Evolutionary conservation across 2,329 filamentous ascomycete genomes (phyloP).

Genomic region (Coniella lustricola): DNA sequence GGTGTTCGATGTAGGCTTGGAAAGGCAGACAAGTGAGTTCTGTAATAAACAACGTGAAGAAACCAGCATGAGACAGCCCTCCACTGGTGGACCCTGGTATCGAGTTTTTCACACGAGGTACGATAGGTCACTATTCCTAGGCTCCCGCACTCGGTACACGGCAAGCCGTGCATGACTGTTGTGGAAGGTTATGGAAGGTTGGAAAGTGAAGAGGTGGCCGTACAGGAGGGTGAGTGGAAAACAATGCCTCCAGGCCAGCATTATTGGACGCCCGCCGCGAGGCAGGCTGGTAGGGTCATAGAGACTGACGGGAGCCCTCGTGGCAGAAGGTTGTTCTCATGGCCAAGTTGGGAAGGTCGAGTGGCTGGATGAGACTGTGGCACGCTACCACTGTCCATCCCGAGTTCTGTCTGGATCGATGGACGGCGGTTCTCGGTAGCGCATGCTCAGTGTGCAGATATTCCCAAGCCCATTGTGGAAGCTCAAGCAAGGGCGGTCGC

Average conservation of each 20-base stretch:
- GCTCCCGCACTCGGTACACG: not conserved
- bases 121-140: not conserved
- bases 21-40: no score
- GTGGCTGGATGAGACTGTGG: not conserved
- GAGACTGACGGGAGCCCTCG: no score
- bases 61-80: no score
- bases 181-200: not conserved
- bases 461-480: slow-evolving; percentile 2
- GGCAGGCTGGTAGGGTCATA: not conserved
- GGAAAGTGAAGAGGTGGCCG: not conserved
- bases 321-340: not conserved
- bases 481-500: not conserved
- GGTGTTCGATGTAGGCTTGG: no score
- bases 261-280: not conserved
- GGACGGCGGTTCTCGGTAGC: not conserved
- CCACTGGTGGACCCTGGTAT: not conserved
- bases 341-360: slow-evolving; percentile 3
- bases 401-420: not conserved
- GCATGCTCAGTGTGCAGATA: not conserved
- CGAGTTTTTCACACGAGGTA: not conserved
- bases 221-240: not conserved
- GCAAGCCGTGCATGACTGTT: not conserved
- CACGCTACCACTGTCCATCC: slow-evolving; percentile 2
- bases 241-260: no score
- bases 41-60: no score